Conservation (phyloP, 768 basidiomycete genomes). For the Dioszegia crocea region DNA sequence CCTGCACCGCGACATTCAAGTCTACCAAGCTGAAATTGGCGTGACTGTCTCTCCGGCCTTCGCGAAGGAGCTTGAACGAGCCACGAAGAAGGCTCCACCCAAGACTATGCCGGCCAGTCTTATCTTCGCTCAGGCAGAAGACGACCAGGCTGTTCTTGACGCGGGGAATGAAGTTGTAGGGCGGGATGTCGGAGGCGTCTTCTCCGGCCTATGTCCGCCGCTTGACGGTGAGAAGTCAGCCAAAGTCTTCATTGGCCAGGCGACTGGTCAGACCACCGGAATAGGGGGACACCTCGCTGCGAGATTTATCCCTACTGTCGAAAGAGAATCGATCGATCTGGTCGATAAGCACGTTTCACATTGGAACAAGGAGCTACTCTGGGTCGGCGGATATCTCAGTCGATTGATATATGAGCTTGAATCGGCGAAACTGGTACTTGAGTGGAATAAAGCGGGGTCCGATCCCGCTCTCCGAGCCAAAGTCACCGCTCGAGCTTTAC, state of each 20-base stretch:
- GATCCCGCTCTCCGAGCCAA: conserved; percentile 48
- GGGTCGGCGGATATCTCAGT: conserved; percentile 74
- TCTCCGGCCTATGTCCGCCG: conserved; percentile 80
- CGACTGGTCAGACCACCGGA: conserved; percentile 89
- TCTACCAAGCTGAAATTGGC: conserved; percentile 48
- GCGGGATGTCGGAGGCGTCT: conserved; percentile 72
- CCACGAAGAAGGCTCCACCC: conserved; percentile 93
- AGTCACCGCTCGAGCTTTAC: conserved; percentile 63
- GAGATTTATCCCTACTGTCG: conserved; percentile 91
- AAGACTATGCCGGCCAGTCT: conserved; percentile 68
- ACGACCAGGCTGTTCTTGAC: conserved; percentile 16
- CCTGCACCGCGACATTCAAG: conserved; percentile 32
- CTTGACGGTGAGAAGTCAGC: conserved; percentile 63
- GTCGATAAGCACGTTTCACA: conserved; percentile 69
- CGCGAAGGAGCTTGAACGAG: conserved; percentile 66
- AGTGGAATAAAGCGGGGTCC: conserved; percentile 34
- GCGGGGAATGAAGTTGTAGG: conserved; percentile 71
- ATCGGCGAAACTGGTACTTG: conserved; percentile 52
- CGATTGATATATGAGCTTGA: conserved; percentile 83
- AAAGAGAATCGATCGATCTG: conserved; percentile 85
- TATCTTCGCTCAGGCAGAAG: conserved; percentile 59
- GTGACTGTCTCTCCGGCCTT: conserved; percentile 48
- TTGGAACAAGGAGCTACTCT: conserved; percentile 79
- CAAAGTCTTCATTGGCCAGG: conserved; percentile 85
- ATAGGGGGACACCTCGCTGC: conserved; percentile 66